phyloP scores from a whole-genome alignment of 805 yeast genomes.

The Lachancea sp. region DNA sequence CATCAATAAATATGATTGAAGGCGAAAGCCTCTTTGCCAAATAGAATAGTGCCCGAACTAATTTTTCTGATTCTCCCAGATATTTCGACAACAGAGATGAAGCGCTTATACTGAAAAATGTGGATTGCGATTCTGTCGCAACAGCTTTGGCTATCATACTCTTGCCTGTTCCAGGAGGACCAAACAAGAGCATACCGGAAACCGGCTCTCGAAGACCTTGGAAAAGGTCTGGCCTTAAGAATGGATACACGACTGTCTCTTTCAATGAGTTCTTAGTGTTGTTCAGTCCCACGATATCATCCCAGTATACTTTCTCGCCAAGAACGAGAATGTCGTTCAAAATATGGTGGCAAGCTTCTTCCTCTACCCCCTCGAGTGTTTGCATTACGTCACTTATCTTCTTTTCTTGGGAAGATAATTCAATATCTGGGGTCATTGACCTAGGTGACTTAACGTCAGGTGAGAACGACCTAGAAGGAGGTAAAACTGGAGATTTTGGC shows the following conservation, averaged over 20 bases:
- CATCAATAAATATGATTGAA: conserved; percentile 90
- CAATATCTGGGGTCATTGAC: conserved; percentile 3
- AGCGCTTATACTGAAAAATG: conserved; percentile 87
- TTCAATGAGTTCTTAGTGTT: conserved; percentile 83
- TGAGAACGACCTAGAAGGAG: conserved; percentile 5
- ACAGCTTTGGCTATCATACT: conserved; percentile 97
- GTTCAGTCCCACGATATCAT: conserved; percentile 87
- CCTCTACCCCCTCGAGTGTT: conserved; percentile 62
- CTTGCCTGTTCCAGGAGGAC: conserved; percentile 99
- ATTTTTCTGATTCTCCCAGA: conserved; percentile 89
- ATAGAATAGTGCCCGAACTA: conserved; percentile 81
- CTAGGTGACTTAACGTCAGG: conserved; percentile 2
- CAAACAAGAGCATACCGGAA: conserved; percentile 90
- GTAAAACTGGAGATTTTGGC: conserved; percentile 2
- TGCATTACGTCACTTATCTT: conserved; percentile 24
- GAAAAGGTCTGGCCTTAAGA: conserved; percentile 86
- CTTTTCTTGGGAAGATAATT: conserved; percentile 8
- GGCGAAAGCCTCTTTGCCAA: conserved; percentile 85
- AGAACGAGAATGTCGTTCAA: conserved; percentile 80
- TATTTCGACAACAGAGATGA: conserved; percentile 83
- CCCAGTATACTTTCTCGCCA: conserved; percentile 92
- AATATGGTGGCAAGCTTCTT: conserved; percentile 71
- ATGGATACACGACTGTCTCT: conserved; percentile 95
- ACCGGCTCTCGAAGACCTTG: conserved; percentile 90
- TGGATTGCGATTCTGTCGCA: conserved; percentile 89